These are phyloP conservation scores for Botryotinia calthae DNA, from an alignment of 2,329 filamentous ascomycete species.

Conservation along the genomic window DNA sequence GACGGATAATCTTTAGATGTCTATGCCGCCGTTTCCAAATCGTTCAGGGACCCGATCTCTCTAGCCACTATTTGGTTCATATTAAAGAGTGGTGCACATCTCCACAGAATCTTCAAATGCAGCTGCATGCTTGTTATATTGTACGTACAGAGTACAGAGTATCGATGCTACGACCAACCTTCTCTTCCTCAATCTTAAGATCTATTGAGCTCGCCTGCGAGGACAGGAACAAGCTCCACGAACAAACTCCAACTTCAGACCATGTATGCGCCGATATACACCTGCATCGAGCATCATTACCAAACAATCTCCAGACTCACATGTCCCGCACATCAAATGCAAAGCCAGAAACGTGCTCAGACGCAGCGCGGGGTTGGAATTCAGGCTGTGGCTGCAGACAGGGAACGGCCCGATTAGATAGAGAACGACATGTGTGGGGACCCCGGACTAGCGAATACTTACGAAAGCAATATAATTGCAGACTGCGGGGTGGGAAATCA, in stretches of 20 bases:
- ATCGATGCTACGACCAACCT: not conserved
- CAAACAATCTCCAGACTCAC: not conserved
- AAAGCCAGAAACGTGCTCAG: not conserved
- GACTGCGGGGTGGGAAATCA: not conserved
- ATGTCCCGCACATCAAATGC: not conserved
- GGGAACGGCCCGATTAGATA: constrained; percentile 10
- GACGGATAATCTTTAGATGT: not conserved
- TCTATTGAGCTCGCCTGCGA: not conserved
- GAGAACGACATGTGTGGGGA: not conserved
- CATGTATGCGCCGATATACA: not conserved
- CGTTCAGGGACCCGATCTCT: not conserved
- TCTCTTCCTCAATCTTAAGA: not conserved
- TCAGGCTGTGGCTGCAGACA: not conserved
- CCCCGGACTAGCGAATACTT: not conserved
- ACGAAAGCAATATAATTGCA: not conserved
- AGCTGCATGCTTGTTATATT: not conserved
- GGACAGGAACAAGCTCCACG: not conserved
- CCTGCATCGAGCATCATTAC: not conserved
- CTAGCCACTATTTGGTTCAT: not conserved
- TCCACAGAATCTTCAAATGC: not conserved
- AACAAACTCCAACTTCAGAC: not conserved
- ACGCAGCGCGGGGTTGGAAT: not conserved
- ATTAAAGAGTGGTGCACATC: not conserved
- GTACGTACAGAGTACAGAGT: not conserved
- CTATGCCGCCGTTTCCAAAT: not conserved